Evolutionary conservation across 495 filamentous ascomycete species (phyloP).

Genomic region (Melanomma pulvis-pyrius): DNA sequence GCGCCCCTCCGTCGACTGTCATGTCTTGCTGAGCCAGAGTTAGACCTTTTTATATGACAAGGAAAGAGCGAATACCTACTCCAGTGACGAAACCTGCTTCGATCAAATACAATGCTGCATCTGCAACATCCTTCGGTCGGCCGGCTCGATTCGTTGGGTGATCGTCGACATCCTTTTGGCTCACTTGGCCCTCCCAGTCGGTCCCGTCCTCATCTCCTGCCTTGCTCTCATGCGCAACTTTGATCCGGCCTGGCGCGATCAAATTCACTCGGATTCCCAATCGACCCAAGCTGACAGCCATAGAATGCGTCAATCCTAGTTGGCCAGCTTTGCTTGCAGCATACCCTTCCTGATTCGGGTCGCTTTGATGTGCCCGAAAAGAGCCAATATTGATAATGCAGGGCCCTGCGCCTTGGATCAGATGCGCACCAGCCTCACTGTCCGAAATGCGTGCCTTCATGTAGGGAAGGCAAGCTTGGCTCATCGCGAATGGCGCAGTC

Average conservation of each 20-base stretch:
- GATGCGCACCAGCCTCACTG: slow-evolving; percentile 1
- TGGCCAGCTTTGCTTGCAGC: slow-evolving; percentile 55
- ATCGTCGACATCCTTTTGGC: slow-evolving; percentile 33
- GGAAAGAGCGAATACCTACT: not conserved
- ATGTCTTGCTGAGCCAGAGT: slow-evolving; percentile 27
- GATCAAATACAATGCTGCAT: slow-evolving; percentile 37
- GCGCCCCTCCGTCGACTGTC: slow-evolving; percentile 36
- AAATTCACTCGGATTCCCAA: slow-evolving; percentile 43
- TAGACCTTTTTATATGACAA: not conserved
- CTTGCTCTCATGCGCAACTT: slow-evolving; percentile 44
- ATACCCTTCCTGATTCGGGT: slow-evolving; percentile 49
- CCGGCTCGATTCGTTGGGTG: slow-evolving; percentile 39
- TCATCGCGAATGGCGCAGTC: slow-evolving; percentile 44
- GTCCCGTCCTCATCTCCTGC: slow-evolving; percentile 40
- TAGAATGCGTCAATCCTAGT: slow-evolving; percentile 52
- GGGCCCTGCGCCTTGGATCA: slow-evolving; percentile 23
- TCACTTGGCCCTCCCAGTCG: slow-evolving; percentile 24
- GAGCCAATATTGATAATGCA: slow-evolving; percentile 44
- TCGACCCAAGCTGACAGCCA: slow-evolving; percentile 46
- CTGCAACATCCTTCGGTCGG: slow-evolving; percentile 33
- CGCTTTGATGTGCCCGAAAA: slow-evolving; percentile 40
- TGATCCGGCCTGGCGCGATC: slow-evolving; percentile 44
- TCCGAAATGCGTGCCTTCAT: slow-evolving; percentile 31
- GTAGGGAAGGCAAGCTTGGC: slow-evolving; percentile 44
- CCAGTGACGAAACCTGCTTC: slow-evolving; percentile 38